Base-by-base conservation (phyloP, 1,139 yeast species). In the Magnusiomyces clavatus region DNA sequence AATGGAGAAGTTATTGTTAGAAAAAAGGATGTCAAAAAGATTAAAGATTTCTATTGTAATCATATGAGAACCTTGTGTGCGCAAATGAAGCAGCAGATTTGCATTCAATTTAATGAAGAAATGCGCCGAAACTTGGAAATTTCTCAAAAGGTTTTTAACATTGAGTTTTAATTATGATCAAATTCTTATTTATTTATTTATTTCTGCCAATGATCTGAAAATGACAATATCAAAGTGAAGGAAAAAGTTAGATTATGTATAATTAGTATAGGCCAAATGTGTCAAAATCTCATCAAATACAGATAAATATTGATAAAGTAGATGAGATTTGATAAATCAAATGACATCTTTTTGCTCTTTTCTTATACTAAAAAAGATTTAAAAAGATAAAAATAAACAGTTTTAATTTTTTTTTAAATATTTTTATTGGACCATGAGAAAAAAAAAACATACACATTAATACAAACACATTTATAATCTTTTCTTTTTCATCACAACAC, bases 31-130 rank as follows among this genome's bases (percentile, higher is more conserved):
- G 6, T 37, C 34, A 38, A 46, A 16, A n/a, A 16, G 42, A 42
- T 46, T 14, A 36, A n/a, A 5, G 48, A 20, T 12, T 46, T 17
- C 14, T 46, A 46, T 29, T 24, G 29, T 20, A 16, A 34, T 13
- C 20, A n/a, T 8, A 46, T 46, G 48, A 16, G 43, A 13, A 38
- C 40, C 2, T 17, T 13, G 42, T 46, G 48, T 24, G 48, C 48
- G 6, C 48, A 37, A 19, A 41, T 37, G 31, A 46, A 46, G 36
- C 37, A 37, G 48, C 35, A 46, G 4, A 36, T 46, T 19, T 46
- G 48, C 20, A 46, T 37, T 11, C 42, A 29, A 17, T 42, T 37
- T 16, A 46, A 46, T 19, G 48, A 46, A 16, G 48, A 41, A 8
- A 35, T 46, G 19, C 19, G 29, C 14, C 12, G 24, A 17, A 46